Evolutionary conservation across 176 grass and related monocot genomes (phyloP).

Genomic region (Puya raimondii): DNA sequence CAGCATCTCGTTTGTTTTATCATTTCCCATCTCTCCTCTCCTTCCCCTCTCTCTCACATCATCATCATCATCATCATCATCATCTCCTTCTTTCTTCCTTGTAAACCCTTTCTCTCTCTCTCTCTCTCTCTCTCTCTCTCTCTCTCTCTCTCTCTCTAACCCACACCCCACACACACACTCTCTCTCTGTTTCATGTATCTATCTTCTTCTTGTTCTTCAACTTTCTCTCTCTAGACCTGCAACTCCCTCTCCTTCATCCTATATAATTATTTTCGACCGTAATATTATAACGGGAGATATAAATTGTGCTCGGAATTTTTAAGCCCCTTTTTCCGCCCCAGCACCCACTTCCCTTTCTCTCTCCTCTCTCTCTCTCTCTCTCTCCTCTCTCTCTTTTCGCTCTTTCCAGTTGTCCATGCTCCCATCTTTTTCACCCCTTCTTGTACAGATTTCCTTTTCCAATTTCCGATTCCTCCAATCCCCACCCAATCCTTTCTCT

Average conservation of each 20-base stretch:
- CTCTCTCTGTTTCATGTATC: background rate
- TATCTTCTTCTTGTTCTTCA: background rate
- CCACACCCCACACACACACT: too few relatives aligned
- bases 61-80: constrained; percentile 3
- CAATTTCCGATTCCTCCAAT: constrained; percentile 23
- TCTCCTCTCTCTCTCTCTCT: constrained; percentile 23
- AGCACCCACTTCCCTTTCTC: constrained; percentile 12
- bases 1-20: constrained; percentile 23
- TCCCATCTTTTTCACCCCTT: constrained; percentile 60
- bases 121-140: background rate
- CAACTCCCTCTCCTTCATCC: background rate
- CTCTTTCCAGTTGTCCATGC: constrained; percentile 69
- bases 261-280: background rate
- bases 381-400: constrained; percentile 27
- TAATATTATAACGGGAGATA: background rate
- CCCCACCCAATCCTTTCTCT: background rate
- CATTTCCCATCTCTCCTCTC: constrained; percentile 10
- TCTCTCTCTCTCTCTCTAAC: background rate
- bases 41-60: background rate
- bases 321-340: constrained; percentile 11
- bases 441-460: constrained; percentile 49
- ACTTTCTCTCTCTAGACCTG: background rate
- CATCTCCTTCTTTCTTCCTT: background rate
- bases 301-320: background rate
- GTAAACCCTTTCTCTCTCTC: background rate